phyloP scores from a whole-genome alignment of 495 filamentous ascomycete species.

The Usnea hakonensis region DNA sequence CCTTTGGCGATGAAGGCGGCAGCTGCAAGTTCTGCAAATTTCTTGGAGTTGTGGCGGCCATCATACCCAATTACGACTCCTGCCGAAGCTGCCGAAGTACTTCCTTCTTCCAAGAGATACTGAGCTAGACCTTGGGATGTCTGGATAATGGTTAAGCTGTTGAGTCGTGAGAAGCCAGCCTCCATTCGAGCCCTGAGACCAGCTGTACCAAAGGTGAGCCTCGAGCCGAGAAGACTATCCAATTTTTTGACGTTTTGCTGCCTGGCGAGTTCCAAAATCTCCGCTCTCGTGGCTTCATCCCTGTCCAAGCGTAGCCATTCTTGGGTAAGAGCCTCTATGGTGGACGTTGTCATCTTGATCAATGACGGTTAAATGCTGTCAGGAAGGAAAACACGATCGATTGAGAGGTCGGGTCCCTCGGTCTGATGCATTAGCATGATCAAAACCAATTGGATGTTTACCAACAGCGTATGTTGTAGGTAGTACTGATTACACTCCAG shows the following conservation, averaged over 20 bases:
- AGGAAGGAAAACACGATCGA: not conserved
- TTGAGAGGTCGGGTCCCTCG: not conserved
- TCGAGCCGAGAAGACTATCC: slow-evolving; percentile 47
- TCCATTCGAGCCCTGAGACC: slow-evolving; percentile 63
- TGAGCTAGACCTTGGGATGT: slow-evolving; percentile 63
- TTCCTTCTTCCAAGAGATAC: slow-evolving; percentile 43
- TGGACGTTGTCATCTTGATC: not conserved
- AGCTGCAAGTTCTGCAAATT: slow-evolving; percentile 56
- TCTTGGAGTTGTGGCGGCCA: slow-evolving; percentile 58
- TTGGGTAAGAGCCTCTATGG: slow-evolving; percentile 20
- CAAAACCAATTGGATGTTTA: not conserved
- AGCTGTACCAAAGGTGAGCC: slow-evolving; percentile 64
- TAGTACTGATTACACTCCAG: not conserved
- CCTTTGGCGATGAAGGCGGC: slow-evolving; percentile 55
- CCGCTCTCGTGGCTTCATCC: slow-evolving; percentile 49
- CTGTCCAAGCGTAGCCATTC: slow-evolving; percentile 61
- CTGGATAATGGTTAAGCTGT: slow-evolving; percentile 62
- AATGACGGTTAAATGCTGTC: not conserved
- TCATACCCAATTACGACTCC: slow-evolving; percentile 62
- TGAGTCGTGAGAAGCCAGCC: slow-evolving; percentile 64
- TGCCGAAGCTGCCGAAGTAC: slow-evolving; percentile 30
- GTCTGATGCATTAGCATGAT: not conserved
- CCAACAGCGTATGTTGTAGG: not conserved
- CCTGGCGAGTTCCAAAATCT: slow-evolving; percentile 51
- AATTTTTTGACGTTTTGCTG: slow-evolving; percentile 44